phyloP scores from a whole-genome alignment of 2,329 filamentous ascomycete genomes.

The Arthroderma uncinatum region DNA sequence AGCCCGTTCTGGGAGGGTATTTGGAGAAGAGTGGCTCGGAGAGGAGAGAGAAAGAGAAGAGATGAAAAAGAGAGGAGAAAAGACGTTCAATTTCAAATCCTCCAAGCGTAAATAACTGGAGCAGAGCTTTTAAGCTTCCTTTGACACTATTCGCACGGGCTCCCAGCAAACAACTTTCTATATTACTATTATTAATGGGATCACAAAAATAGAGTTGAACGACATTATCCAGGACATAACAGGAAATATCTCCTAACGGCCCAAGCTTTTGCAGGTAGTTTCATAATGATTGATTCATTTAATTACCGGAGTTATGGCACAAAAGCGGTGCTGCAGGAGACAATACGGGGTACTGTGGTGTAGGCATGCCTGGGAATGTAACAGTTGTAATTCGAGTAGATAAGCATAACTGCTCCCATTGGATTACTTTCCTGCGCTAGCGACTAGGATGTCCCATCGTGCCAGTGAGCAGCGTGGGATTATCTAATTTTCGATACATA shows the following conservation, averaged over 20 bases:
- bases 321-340: background rate
- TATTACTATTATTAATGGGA: background rate
- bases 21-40: too few species aligned
- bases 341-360: background rate
- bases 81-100: too few species aligned
- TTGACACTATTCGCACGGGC: background rate
- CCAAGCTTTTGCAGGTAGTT: background rate
- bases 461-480: background rate
- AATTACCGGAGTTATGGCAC: slow-evolving; percentile 1
- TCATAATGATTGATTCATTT: background rate
- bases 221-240: background rate
- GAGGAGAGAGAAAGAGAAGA: too few species aligned
- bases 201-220: background rate
- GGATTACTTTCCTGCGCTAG: background rate
- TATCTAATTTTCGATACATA: background rate
- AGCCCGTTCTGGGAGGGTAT: too few species aligned
- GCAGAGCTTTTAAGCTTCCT: background rate
- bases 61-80: too few species aligned
- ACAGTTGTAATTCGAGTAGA: background rate
- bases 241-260: slow-evolving; percentile 3
- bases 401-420: background rate
- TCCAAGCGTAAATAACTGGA: background rate
- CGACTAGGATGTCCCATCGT: background rate
- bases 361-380: background rate
- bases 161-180: background rate